These are phyloP conservation scores for Debaryomyces maramus DNA, from an alignment of 805 yeast species.

Conservation along the genomic window DNA sequence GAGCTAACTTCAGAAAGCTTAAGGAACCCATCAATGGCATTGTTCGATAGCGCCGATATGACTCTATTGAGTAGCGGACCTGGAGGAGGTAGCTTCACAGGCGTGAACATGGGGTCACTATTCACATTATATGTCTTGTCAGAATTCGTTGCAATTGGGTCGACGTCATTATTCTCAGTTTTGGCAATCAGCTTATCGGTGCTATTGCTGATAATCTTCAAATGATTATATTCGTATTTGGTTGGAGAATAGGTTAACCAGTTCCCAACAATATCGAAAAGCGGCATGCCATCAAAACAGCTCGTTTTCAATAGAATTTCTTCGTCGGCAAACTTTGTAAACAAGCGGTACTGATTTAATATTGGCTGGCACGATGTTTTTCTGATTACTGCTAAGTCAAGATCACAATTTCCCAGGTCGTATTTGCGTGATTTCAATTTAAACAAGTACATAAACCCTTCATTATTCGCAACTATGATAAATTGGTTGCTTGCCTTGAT, in stretches of 20 bases:
- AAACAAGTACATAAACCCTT: slow-evolving; percentile 23
- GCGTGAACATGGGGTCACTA: slow-evolving; percentile 31
- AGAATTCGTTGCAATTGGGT: slow-evolving; percentile 10
- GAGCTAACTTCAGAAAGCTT: slow-evolving; percentile 51
- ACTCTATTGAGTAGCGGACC: slow-evolving; percentile 50
- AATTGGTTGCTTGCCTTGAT: slow-evolving; percentile 22
- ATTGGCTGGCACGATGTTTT: slow-evolving; percentile 24
- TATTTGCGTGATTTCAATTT: slow-evolving; percentile 1
- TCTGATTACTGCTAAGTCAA: slow-evolving; percentile 16
- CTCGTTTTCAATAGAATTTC: slow-evolving; percentile 32
- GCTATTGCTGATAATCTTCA: slow-evolving; percentile 20
- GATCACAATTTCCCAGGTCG: slow-evolving; percentile 17
- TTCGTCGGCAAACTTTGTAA: slow-evolving; percentile 15
- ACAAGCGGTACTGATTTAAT: slow-evolving; percentile 10
- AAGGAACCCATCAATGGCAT: slow-evolving; percentile 53
- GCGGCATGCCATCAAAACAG: slow-evolving; percentile 35
- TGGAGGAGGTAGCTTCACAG: slow-evolving; percentile 48
- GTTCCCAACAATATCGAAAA: slow-evolving; percentile 49
- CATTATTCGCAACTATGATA: slow-evolving; percentile 19
- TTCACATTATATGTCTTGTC: slow-evolving; percentile 1
- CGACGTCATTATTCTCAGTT: slow-evolving; percentile 8
- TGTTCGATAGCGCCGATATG: slow-evolving; percentile 47
- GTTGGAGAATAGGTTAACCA: slow-evolving; percentile 52
- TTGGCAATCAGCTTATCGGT: slow-evolving; percentile 8
- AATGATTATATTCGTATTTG: slow-evolving; percentile 31